phyloP scores from a whole-genome alignment of 2,329 filamentous ascomycete genomes.

The Fusarium udum region DNA sequence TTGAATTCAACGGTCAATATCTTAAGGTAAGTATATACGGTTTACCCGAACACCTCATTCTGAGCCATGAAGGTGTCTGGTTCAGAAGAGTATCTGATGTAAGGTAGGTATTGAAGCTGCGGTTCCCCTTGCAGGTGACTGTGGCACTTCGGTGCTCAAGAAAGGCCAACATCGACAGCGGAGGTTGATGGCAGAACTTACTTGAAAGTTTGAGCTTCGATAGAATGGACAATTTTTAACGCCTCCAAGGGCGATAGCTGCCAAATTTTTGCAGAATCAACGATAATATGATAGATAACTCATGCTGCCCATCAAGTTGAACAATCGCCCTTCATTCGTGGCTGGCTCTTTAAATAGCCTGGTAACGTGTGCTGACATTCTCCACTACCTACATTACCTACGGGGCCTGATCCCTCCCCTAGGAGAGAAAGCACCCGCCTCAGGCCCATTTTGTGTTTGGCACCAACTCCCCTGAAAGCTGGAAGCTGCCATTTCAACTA shows the following conservation, averaged over 20 bases:
- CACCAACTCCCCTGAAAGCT: conserved; percentile 35
- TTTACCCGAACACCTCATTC: background rate
- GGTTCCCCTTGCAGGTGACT: conserved; percentile 20
- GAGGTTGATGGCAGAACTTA: background rate
- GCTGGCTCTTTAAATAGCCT: conserved; percentile 26
- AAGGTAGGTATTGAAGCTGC: conserved; percentile 4
- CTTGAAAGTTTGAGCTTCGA: background rate
- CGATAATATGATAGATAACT: background rate
- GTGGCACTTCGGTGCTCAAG: background rate
- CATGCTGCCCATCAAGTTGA: conserved; percentile 6
- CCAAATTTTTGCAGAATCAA: background rate
- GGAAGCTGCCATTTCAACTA: conserved; percentile 25
- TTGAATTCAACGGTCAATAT: background rate
- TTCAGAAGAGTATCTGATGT: too few relatives aligned
- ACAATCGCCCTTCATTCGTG: conserved; percentile 2
- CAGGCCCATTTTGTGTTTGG: conserved; percentile 35
- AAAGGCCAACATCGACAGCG: background rate
- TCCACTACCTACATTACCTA: conserved; percentile 30
- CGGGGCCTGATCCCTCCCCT: background rate
- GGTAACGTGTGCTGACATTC: conserved; percentile 38
- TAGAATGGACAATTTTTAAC: background rate
- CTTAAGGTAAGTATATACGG: background rate
- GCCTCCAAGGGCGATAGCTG: background rate
- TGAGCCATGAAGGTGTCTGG: background rate
- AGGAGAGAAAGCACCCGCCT: conserved; percentile 25